Evolutionary conservation across 2,329 filamentous ascomycete genomes (phyloP).

Genomic region (Colletotrichum coccodes): DNA sequence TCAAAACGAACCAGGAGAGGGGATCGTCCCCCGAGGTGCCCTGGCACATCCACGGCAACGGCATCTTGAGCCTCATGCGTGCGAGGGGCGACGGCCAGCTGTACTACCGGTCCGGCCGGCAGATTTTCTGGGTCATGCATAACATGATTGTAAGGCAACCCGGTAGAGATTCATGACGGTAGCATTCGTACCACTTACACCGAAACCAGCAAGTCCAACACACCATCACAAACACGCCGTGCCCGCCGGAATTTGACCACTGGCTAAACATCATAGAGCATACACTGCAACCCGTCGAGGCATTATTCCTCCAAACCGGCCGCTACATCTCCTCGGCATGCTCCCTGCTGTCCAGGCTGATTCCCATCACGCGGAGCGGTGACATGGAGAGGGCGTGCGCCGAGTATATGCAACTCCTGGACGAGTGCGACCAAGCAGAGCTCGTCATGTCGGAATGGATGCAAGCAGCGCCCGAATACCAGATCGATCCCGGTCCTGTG

Average conservation of each 20-base stretch:
- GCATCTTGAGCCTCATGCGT: conserved; percentile 49
- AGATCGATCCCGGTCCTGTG: conserved; percentile 29
- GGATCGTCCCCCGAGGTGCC: background rate
- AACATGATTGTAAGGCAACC: conserved; percentile 47
- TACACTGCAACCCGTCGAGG: conserved; percentile 22
- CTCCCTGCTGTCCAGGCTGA: conserved; percentile 13
- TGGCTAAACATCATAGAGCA: conserved; percentile 45
- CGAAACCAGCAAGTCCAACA: conserved; percentile 49
- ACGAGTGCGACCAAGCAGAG: conserved; percentile 39
- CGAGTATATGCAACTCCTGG: conserved; percentile 30
- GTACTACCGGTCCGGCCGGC: conserved; percentile 37
- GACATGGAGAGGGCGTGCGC: conserved; percentile 4
- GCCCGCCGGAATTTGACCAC: conserved; percentile 47
- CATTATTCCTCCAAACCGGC: background rate
- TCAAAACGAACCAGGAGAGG: background rate
- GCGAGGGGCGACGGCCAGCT: conserved; percentile 43
- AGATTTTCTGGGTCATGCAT: conserved; percentile 50
- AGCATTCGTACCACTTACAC: background rate
- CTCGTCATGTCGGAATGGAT: conserved; percentile 41
- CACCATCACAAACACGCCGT: conserved; percentile 43
- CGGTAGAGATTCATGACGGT: no score
- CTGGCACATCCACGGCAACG: conserved; percentile 50
- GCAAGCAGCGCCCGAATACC: conserved; percentile 39
- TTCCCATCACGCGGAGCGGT: conserved; percentile 7
- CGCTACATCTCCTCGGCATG: conserved; percentile 21